phyloP scores from a whole-genome alignment of 2,329 filamentous ascomycete species.

The Diaporthe sp. region DNA sequence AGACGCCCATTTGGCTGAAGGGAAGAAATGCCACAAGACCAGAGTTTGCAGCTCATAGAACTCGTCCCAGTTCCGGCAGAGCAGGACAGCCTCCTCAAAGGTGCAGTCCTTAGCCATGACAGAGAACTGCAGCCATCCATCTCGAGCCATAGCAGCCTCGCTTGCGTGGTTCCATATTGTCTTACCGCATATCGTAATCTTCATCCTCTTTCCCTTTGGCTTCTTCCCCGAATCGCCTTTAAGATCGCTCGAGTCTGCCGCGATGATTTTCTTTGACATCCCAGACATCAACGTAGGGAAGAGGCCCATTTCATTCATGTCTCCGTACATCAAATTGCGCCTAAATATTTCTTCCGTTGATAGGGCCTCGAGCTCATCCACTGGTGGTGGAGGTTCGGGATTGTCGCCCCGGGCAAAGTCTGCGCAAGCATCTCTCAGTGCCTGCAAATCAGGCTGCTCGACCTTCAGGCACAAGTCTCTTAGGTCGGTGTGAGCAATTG shows the following conservation, averaged over 20 bases:
- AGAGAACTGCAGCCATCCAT: conserved; percentile 64
- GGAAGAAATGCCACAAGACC: conserved; percentile 60
- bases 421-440: conserved; percentile 63
- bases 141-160: conserved; percentile 58
- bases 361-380: conserved; percentile 50
- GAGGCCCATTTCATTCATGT: conserved; percentile 44
- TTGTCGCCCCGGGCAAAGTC: conserved; percentile 57
- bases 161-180: conserved; percentile 65
- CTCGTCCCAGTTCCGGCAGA: conserved; percentile 64
- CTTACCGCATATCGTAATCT: conserved; percentile 60
- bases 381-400: conserved; percentile 39
- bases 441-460: conserved; percentile 61
- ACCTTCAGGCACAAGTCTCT: conserved; percentile 61
- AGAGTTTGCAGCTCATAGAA: conserved; percentile 62
- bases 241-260: neutral
- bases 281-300: conserved; percentile 46
- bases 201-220: conserved; percentile 52
- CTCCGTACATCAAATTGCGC: conserved; percentile 42
- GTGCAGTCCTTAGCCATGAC: conserved; percentile 62
- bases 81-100: conserved; percentile 57
- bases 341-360: conserved; percentile 45
- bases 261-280: neutral
- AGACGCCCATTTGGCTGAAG: conserved; percentile 57
- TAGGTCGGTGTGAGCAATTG: conserved; percentile 57
- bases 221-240: conserved; percentile 48